Percentiles rank a stretch among this genome's conserved stretches.
Conservation (phyloP, 257 asterid species). For the Cynanchum wilfordii region DNA sequence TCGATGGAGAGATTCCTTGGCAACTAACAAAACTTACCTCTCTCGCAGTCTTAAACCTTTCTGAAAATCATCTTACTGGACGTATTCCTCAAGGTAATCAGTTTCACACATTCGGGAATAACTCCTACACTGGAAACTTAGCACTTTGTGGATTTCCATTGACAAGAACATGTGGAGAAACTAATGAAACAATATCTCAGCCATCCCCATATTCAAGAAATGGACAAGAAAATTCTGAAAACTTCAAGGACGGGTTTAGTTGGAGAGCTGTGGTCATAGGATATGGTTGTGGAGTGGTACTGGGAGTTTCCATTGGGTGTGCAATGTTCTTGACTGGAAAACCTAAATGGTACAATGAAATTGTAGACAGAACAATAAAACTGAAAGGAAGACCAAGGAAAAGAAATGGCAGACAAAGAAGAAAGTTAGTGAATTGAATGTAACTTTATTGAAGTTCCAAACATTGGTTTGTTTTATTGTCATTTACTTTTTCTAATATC, state of each 20-base stretch:
- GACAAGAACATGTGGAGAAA: slow-evolving; percentile 8
- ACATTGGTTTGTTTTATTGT: too few relatives aligned
- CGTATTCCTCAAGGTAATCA: slow-evolving; percentile 22
- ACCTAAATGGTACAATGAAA: slow-evolving; percentile 2
- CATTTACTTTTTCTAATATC: too few relatives aligned
- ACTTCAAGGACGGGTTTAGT: slow-evolving; percentile 6
- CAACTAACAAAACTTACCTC: slow-evolving; percentile 16
- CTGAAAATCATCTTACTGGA: slow-evolving; percentile 26
- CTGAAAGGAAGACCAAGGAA: not conserved
- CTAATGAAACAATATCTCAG: not conserved
- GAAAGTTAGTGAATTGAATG: not conserved
- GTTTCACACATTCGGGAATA: slow-evolving; percentile 21
- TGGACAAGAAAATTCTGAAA: slow-evolving; percentile 7
- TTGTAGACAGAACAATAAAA: not conserved
- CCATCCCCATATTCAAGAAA: not conserved
- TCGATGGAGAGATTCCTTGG: slow-evolving; percentile 26
- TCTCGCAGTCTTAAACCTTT: slow-evolving; percentile 25
- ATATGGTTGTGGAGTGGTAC: slow-evolving; percentile 3
- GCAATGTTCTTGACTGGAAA: slow-evolving; percentile 1
- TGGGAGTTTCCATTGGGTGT: slow-evolving; percentile 7
- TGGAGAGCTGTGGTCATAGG: slow-evolving; percentile 17
- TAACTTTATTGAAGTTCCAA: too few relatives aligned
- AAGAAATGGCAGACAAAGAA: not conserved
- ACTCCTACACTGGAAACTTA: slow-evolving; percentile 18
- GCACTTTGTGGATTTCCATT: slow-evolving; percentile 27